Base-by-base conservation (phyloP, 2,329 filamentous ascomycete genomes). In the Nemania diffusa region DNA sequence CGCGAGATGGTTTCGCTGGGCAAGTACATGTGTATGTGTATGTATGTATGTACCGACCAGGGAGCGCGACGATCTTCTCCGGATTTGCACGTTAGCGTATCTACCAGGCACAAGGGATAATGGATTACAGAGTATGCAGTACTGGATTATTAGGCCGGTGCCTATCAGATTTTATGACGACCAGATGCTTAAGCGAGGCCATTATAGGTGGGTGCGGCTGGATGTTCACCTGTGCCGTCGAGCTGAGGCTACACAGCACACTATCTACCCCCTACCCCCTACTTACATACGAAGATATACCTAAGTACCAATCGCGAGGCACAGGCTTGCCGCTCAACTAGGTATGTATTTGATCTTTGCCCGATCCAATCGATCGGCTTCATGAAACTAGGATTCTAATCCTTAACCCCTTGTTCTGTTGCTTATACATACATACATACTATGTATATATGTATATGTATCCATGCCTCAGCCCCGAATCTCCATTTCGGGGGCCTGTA, bases 201-300 rank as follows among this genome's bases (percentile, higher is more conserved):
- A 26, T 26, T 64, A 50, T 64, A 51, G 62, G 57, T 40, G 65
- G 27, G 46, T 46, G 65, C 61, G 65, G 65, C 61, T 61, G 46
- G 40, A 48, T 52, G 50, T 53, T 64, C 17, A 58, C 42, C 34
- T 60, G 34, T 6, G 27, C 27, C 32, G 22, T 51, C 15, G 61
- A 67, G 61, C 60, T 64, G 64, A 67, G 64, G 60, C 51, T 22
- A 44, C n/a, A n/a, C n/a, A n/a, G n/a, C n/a, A n/a, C n/a, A n/a
- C n/a, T n/a, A n/a, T n/a, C n/a, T n/a, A n/a, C n/a, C n/a, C n/a
- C n/a, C n/a, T n/a, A n/a, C n/a, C n/a, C n/a, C n/a, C n/a, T n/a
- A n/a, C n/a, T n/a, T n/a, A n/a, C n/a, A n/a, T n/a, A n/a, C 46
- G 52, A 56, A 24, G 32, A 32, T 52, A 52, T 48, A 40, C 64